These are phyloP conservation scores for Biscogniauxia mediterranea DNA, from an alignment of 2,329 filamentous ascomycete species.

Conservation along the genomic window DNA sequence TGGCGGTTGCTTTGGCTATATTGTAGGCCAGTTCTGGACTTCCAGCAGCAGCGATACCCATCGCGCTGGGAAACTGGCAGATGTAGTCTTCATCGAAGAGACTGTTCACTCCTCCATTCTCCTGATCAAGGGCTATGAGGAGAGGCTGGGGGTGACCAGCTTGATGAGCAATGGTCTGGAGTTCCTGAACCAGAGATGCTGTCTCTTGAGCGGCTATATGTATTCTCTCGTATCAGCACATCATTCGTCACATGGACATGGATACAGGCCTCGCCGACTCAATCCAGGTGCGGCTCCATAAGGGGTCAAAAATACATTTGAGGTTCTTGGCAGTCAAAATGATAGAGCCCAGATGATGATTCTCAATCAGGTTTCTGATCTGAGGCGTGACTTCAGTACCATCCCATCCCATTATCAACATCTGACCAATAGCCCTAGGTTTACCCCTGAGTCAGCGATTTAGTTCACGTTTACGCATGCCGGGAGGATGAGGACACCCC, in stretches of 20 bases:
- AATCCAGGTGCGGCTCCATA: constrained; percentile 10
- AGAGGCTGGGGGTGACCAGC: constrained; percentile 87
- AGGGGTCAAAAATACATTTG: constrained; percentile 60
- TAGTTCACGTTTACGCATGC: constrained; percentile 16
- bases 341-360: constrained; percentile 86
- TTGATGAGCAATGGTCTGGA: constrained; percentile 88
- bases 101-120: constrained; percentile 97
- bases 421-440: constrained; percentile 68
- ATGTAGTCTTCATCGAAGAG: constrained; percentile 95
- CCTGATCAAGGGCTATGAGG: constrained; percentile 89
- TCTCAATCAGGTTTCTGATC: constrained; percentile 75
- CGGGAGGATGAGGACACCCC: background rate
- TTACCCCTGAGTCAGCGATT: constrained; percentile 31
- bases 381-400: constrained; percentile 80
- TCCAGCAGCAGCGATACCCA: constrained; percentile 93
- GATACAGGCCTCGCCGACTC: constrained; percentile 1
- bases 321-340: constrained; percentile 81
- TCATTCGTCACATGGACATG: constrained; percentile 13
- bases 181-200: constrained; percentile 80
- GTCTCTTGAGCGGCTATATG: constrained; percentile 81
- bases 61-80: constrained; percentile 93
- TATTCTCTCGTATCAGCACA: constrained; percentile 31
- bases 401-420: constrained; percentile 83
- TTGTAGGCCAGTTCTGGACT: constrained; percentile 83
- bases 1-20: constrained; percentile 87